Percentiles rank a stretch among this genome's conserved stretches.
These are phyloP conservation scores for Colletotrichum lentis DNA, from an alignment of 2,329 filamentous ascomycete species.

Conservation along the genomic window DNA sequence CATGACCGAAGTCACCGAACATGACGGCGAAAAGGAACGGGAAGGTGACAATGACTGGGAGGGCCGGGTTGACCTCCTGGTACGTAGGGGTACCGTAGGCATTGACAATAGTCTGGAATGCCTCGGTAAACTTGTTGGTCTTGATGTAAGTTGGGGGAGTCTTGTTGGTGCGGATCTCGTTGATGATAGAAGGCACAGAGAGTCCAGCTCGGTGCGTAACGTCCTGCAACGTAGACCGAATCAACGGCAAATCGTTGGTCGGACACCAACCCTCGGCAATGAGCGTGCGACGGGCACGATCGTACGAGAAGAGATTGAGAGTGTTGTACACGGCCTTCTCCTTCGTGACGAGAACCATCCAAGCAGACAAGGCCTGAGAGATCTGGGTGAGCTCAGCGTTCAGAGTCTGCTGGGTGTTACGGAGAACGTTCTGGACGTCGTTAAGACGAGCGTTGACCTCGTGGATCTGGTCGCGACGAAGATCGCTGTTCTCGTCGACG, in stretches of 20 bases:
- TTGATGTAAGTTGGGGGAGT: constrained; percentile 97
- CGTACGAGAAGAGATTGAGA: constrained; percentile 95
- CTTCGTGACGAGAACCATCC: constrained; percentile 98
- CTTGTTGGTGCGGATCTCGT: constrained; percentile 96
- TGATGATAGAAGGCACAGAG: constrained; percentile 98
- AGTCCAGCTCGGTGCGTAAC: constrained; percentile 95
- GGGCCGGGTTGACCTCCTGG: constrained; percentile 93
- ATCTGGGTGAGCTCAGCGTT: constrained; percentile 94
- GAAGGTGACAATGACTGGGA: constrained; percentile 96
- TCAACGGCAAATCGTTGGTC: constrained; percentile 85
- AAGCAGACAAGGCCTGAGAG: constrained; percentile 88
- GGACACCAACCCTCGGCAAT: constrained; percentile 99
- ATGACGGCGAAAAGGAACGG: constrained; percentile 99
- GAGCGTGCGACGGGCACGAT: constrained; percentile 91
- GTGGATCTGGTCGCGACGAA: constrained; percentile 93
- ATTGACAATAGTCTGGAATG: constrained; percentile 98
- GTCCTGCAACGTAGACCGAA: constrained; percentile 93
- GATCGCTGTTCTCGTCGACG: constrained; percentile 96
- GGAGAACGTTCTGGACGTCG: constrained; percentile 90
- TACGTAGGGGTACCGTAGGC: constrained; percentile 98
- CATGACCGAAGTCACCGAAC: constrained; percentile 98
- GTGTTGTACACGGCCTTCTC: constrained; percentile 98
- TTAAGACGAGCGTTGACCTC: constrained; percentile 94
- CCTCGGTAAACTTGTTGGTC: constrained; percentile 98
- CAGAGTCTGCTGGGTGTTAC: constrained; percentile 93